A percentile compares a stretch with the other conserved stretches of the same genome.
Conservation (phyloP, 2,329 filamentous ascomycete genomes). For the Diaporthe sp. region DNA sequence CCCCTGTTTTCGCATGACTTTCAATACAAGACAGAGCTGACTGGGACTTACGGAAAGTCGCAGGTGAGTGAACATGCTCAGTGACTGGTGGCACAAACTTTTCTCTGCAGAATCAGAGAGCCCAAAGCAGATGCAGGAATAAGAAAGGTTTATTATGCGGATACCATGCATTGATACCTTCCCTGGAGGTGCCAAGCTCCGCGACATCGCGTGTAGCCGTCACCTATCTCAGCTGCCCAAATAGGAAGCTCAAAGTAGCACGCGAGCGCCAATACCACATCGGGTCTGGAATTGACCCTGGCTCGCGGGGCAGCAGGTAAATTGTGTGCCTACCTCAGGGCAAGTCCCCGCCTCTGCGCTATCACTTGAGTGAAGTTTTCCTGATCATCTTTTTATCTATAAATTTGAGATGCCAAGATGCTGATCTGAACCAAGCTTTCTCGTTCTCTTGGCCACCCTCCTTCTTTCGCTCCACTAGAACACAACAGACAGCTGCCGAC, state of each 20-base stretch:
- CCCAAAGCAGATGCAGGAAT: not conserved
- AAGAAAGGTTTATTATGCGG: not conserved
- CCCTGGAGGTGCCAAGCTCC: not conserved
- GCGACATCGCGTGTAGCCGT: not conserved
- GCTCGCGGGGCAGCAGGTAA: not conserved
- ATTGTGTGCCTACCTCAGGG: not conserved
- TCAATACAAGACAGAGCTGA: not conserved
- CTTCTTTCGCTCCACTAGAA: slow-evolving; percentile 1
- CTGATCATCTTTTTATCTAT: not conserved
- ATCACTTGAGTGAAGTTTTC: not conserved
- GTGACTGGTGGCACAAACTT: not conserved
- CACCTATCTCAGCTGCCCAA: not conserved
- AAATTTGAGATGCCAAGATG: not conserved
- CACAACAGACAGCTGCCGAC: not conserved
- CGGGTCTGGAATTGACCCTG: not conserved
- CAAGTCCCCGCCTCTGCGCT: not conserved
- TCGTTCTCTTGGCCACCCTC: slow-evolving; percentile 15
- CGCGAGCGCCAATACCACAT: not conserved
- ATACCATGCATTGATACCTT: not conserved
- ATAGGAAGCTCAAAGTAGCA: slow-evolving; percentile 13
- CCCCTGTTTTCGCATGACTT: not conserved
- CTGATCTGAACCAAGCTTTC: not conserved
- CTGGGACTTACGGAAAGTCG: too few species aligned
- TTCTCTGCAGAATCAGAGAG: not conserved
- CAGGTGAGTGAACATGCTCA: too few species aligned